A percentile compares a stretch with the other conserved stretches of the same genome.
Conservation (phyloP, 805 yeast species). For the Wickerhamiella shivajii region DNA sequence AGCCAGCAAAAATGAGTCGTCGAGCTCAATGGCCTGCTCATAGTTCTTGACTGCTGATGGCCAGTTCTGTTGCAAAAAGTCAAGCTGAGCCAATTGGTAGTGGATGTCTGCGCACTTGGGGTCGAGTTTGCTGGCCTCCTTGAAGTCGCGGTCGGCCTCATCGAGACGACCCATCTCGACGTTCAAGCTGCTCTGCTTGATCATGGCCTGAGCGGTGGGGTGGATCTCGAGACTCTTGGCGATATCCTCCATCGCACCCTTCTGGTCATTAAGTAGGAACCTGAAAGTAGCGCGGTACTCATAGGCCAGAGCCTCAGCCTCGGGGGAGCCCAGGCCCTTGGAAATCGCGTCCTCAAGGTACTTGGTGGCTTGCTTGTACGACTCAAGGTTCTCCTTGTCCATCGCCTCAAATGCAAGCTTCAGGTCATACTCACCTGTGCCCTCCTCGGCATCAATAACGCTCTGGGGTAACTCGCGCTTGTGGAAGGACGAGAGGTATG, state of each 20-base stretch:
- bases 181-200: slow-evolving; percentile 65
- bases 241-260: slow-evolving; percentile 48
- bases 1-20: slow-evolving; percentile 65
- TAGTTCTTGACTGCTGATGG: slow-evolving; percentile 60
- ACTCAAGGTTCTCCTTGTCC: slow-evolving; percentile 34
- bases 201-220: slow-evolving; percentile 65
- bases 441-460: slow-evolving; percentile 33
- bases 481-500: slow-evolving; percentile 80
- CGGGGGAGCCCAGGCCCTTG: slow-evolving; percentile 14
- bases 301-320: slow-evolving; percentile 48
- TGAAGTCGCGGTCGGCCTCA: slow-evolving; percentile 53
- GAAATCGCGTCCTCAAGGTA: slow-evolving; percentile 25
- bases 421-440: slow-evolving; percentile 50
- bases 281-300: slow-evolving; percentile 75
- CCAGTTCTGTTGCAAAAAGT: slow-evolving; percentile 65
- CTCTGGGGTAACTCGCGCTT: slow-evolving; percentile 35
- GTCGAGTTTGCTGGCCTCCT: slow-evolving; percentile 52
- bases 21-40: slow-evolving; percentile 56
- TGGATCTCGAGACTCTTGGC: slow-evolving; percentile 46
- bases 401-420: slow-evolving; percentile 49
- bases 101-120: slow-evolving; percentile 66
- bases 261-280: slow-evolving; percentile 64
- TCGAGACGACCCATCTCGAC: slow-evolving; percentile 61
- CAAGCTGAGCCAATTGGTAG: slow-evolving; percentile 90
- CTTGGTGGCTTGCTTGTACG: slow-evolving; percentile 48